Percentiles rank a stretch among this genome's conserved stretches.
These are phyloP conservation scores for Cladophialophora chaetospira DNA, from an alignment of 2,329 filamentous ascomycete genomes.

Conservation along the genomic window DNA sequence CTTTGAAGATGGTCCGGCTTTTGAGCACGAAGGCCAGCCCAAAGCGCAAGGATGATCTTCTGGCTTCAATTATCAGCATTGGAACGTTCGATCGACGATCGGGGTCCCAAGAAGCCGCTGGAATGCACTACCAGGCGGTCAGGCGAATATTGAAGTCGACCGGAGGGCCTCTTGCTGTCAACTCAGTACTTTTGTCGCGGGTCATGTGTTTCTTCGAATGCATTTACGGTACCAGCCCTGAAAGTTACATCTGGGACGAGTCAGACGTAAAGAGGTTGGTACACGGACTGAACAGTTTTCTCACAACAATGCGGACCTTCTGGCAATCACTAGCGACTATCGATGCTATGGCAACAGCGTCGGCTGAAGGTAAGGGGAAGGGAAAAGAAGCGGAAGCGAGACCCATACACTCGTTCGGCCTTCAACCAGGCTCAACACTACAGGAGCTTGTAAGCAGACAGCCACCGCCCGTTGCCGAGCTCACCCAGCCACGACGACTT, in stretches of 20 bases:
- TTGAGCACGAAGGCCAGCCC: slow-evolving; percentile 16
- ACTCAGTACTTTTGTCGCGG: slow-evolving; percentile 23
- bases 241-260: slow-evolving; percentile 29
- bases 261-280: slow-evolving; percentile 21
- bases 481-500: slow-evolving; percentile 22
- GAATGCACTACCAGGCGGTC: slow-evolving; percentile 25
- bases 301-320: slow-evolving; percentile 17
- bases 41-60: slow-evolving; percentile 24
- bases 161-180: slow-evolving; percentile 24
- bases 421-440: slow-evolving; percentile 19
- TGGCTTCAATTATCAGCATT: slow-evolving; percentile 28
- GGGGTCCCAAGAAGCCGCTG: slow-evolving; percentile 18
- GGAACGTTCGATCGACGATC: slow-evolving; percentile 27
- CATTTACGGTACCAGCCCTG: slow-evolving; percentile 28
- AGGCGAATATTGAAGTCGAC: slow-evolving; percentile 25
- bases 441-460: slow-evolving; percentile 16
- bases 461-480: slow-evolving; percentile 12
- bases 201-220: slow-evolving; percentile 31
- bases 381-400: not conserved
- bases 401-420: slow-evolving; percentile 21
- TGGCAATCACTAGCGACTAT: slow-evolving; percentile 24
- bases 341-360: slow-evolving; percentile 9
- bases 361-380: not conserved
- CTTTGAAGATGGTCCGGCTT: slow-evolving; percentile 20
- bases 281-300: slow-evolving; percentile 17